Conservation (phyloP, 2,329 filamentous ascomycete species). For the Fusarium incarnatum region DNA sequence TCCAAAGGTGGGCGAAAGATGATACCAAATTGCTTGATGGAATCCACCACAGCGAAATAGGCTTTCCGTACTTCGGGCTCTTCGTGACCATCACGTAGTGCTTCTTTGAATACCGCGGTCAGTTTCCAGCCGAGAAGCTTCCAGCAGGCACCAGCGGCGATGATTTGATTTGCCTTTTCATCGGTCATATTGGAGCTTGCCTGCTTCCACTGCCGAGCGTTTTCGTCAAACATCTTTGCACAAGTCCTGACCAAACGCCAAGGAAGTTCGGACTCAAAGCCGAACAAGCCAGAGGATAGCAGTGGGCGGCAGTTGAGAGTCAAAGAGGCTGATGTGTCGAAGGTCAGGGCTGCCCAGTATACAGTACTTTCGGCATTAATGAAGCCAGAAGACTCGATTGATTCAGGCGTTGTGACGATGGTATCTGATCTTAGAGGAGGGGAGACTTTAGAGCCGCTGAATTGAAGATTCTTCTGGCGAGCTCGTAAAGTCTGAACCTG, state of each 20-base stretch:
- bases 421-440: conserved; percentile 39
- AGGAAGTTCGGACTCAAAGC: conserved; percentile 47
- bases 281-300: conserved; percentile 54
- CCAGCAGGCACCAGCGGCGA: conserved; percentile 47
- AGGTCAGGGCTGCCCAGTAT: conserved; percentile 57
- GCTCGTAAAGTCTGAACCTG: conserved; percentile 56
- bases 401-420: conserved; percentile 43
- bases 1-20: conserved; percentile 47
- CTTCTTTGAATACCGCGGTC: conserved; percentile 50
- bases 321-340: conserved; percentile 56
- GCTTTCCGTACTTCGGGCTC: conserved; percentile 47
- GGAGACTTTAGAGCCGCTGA: conserved; percentile 55
- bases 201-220: conserved; percentile 42
- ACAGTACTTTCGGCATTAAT: conserved; percentile 54
- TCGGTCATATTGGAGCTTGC: conserved; percentile 46
- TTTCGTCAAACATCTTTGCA: conserved; percentile 49
- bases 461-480: conserved; percentile 54
- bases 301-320: conserved; percentile 55
- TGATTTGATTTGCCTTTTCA: conserved; percentile 49
- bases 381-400: conserved; percentile 49
- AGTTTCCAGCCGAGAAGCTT: conserved; percentile 51
- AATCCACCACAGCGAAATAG: conserved; percentile 42
- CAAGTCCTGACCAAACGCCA: conserved; percentile 48
- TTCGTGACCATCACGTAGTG: conserved; percentile 49
- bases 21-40: conserved; percentile 46